phyloP scores from a whole-genome alignment of 2,329 filamentous ascomycete genomes.

The Arthroderma sp. region DNA sequence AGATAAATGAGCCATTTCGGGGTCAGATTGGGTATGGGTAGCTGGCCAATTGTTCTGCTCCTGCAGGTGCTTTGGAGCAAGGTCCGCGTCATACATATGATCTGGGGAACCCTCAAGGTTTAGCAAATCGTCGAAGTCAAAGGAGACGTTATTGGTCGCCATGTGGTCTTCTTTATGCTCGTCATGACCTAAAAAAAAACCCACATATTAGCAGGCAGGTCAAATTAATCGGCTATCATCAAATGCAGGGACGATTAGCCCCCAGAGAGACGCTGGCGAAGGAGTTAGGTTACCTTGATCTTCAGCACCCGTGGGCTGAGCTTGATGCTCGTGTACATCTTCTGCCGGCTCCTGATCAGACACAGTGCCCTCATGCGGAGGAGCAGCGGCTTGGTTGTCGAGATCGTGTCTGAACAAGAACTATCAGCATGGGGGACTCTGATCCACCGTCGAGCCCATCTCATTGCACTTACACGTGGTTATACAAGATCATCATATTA shows the following conservation, averaged over 20 bases:
- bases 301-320: neutral
- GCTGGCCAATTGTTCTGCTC: neutral
- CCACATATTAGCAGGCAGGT: neutral
- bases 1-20: neutral
- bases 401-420: neutral
- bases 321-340: neutral
- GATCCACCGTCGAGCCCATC: neutral
- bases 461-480: neutral
- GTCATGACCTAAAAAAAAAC: neutral
- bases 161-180: neutral
- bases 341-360: neutral
- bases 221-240: neutral
- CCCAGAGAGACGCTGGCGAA: neutral
- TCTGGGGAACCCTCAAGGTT: neutral
- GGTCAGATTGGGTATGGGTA: neutral
- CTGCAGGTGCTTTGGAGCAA: neutral
- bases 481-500: neutral
- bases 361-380: neutral
- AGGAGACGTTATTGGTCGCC: neutral
- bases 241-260: neutral
- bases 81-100: neutral
- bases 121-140: neutral
- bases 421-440: neutral
- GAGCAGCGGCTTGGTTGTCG: neutral
- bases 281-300: neutral